Conservation (phyloP, 1,139 yeast species). For the Pichia sp. region DNA sequence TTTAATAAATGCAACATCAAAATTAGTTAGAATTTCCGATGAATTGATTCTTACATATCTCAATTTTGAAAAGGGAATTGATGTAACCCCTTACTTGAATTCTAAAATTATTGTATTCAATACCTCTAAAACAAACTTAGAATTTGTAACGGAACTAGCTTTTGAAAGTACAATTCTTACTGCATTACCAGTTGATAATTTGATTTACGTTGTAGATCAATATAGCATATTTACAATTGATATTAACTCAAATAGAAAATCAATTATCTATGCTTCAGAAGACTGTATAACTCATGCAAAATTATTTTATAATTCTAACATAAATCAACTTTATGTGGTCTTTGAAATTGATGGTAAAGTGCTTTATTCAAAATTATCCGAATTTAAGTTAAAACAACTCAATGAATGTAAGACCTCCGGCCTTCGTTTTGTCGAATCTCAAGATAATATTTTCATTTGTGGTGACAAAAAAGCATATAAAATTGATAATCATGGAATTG, state of each 20-base stretch:
- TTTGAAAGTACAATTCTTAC: neutral
- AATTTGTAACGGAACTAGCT: neutral
- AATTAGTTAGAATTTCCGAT: neutral
- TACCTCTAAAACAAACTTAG: neutral
- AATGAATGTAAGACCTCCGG: neutral
- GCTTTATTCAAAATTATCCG: neutral
- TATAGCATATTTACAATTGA: neutral
- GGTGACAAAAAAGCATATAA: slow-evolving; percentile 3
- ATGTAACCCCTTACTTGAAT: neutral
- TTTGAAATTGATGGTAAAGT: neutral
- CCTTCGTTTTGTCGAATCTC: slow-evolving; percentile 1
- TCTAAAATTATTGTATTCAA: slow-evolving; percentile 6
- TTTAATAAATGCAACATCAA: slow-evolving; percentile 1
- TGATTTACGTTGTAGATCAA: slow-evolving; percentile 3
- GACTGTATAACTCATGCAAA: neutral
- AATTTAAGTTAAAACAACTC: neutral
- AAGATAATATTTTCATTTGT: slow-evolving; percentile 8
- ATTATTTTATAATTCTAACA: neutral
- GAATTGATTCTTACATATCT: slow-evolving; percentile 2
- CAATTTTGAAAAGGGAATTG: slow-evolving; percentile 1
- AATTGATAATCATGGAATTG: slow-evolving; percentile 1
- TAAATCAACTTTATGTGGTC: neutral
- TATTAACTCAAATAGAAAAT: neutral
- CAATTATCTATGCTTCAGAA: neutral
- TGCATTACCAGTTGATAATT: neutral